Evolutionary conservation across 345 rosid genomes (phyloP).

Genomic region (Eutrema japonicum): DNA sequence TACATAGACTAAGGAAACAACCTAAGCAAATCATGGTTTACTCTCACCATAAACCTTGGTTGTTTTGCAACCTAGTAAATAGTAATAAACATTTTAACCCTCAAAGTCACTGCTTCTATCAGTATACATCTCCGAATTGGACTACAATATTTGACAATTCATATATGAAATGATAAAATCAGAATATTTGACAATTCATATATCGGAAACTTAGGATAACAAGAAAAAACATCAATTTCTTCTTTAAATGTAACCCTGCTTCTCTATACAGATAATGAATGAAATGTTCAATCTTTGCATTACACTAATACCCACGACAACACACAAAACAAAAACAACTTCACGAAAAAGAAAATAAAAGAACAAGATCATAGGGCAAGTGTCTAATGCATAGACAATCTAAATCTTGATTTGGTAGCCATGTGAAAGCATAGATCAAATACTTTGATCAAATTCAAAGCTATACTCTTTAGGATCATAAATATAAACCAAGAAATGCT

Average conservation of each 20-base stretch:
- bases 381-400: slow-evolving; percentile 27
- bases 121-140: too few relatives aligned
- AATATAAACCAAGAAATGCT: slow-evolving; percentile 20
- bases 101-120: too few relatives aligned
- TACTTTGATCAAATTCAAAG: neutral
- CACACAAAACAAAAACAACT: neutral
- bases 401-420: slow-evolving; percentile 21
- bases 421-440: slow-evolving; percentile 9
- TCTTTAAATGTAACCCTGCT: slow-evolving; percentile 4
- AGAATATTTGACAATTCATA: too few relatives aligned
- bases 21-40: too few relatives aligned
- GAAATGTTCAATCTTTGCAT: slow-evolving; percentile 15
- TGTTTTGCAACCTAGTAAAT: too few relatives aligned
- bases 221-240: neutral
- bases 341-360: neutral
- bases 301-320: slow-evolving; percentile 11
- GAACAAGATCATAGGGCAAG: slow-evolving; percentile 35
- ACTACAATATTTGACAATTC: too few relatives aligned
- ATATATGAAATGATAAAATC: too few relatives aligned
- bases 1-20: too few relatives aligned
- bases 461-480: slow-evolving; percentile 8
- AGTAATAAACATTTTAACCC: too few relatives aligned
- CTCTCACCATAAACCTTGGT: too few relatives aligned
- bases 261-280: slow-evolving; percentile 26
- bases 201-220: neutral